These are phyloP conservation scores for Geranomyces variabilis DNA, from an alignment of 192 early-diverging fungal genomes.

Conservation along the genomic window DNA sequence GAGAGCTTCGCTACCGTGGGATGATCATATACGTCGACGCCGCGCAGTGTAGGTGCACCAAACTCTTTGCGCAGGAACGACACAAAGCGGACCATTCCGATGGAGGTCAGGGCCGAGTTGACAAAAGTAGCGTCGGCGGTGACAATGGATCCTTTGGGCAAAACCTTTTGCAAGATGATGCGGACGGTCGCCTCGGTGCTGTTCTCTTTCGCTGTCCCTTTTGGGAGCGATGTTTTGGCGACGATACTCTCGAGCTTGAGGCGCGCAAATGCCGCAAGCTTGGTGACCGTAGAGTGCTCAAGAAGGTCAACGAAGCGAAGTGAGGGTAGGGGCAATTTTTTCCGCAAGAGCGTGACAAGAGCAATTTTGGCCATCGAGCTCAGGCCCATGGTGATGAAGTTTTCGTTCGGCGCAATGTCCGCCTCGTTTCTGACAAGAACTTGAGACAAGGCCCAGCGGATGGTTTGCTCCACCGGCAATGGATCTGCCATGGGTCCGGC, in stretches of 20 bases:
- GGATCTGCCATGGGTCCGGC: too few species aligned
- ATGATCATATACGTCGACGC: neutral
- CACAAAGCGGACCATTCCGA: conserved; percentile 2
- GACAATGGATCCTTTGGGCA: neutral
- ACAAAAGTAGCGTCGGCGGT: neutral
- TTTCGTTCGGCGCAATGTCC: conserved; percentile 10
- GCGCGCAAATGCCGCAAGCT: neutral
- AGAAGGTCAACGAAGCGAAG: neutral
- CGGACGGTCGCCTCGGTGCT: neutral
- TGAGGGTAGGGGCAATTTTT: neutral
- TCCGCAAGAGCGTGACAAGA: neutral
- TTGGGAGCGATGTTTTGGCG: too few species aligned
- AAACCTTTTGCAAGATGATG: neutral
- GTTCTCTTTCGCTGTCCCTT: too few species aligned
- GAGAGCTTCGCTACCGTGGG: neutral
- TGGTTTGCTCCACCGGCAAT: too few species aligned
- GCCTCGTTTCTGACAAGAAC: neutral
- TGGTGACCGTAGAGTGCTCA: neutral
- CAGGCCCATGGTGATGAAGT: conserved; percentile 3
- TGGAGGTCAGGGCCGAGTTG: neutral
- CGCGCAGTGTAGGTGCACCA: neutral
- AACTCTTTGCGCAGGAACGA: neutral
- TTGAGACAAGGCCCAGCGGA: neutral
- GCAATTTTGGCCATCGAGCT: conserved; percentile 19
- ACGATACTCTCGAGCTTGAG: neutral